Evolutionary conservation across 2,329 filamentous ascomycete species (phyloP).

Genomic region (Alternaria incomplexa): DNA sequence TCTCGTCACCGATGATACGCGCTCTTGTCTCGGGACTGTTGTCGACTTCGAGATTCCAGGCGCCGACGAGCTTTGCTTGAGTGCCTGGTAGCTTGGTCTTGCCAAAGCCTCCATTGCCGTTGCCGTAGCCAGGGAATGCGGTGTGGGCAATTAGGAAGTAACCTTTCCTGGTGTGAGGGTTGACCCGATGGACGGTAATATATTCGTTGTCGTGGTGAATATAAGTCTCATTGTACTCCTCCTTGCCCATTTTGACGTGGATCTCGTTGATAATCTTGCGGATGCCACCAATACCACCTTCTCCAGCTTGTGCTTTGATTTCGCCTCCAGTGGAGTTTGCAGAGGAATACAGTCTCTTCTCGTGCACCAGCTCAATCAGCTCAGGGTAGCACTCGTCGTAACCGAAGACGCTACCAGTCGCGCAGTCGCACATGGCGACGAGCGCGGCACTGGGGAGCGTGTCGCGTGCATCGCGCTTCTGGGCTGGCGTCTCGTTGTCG

Average conservation of each 20-base stretch:
- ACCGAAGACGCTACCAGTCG: constrained; percentile 94
- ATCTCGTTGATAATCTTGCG: constrained; percentile 95
- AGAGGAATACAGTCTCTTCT: constrained; percentile 83
- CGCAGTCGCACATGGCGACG: constrained; percentile 94
- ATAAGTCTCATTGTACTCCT: constrained; percentile 93
- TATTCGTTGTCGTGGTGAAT: constrained; percentile 97
- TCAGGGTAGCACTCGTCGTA: constrained; percentile 97
- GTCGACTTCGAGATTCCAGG: constrained; percentile 92
- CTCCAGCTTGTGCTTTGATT: constrained; percentile 71
- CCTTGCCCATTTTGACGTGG: constrained; percentile 92
- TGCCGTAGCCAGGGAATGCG: constrained; percentile 88
- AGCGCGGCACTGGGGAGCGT: constrained; percentile 93
- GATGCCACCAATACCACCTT: constrained; percentile 84
- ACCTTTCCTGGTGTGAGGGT: constrained; percentile 88
- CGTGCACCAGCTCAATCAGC: constrained; percentile 89
- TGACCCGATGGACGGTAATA: constrained; percentile 93
- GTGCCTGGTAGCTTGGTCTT: constrained; percentile 84
- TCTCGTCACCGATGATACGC: constrained; percentile 70
- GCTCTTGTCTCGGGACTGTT: constrained; percentile 72
- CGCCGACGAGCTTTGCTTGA: constrained; percentile 82
- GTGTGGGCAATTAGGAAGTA: constrained; percentile 97
- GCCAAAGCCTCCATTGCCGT: constrained; percentile 79
- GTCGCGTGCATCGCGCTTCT: constrained; percentile 92
- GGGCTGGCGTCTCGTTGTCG: constrained; percentile 94
- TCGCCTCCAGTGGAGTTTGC: constrained; percentile 67